A percentile compares a stretch with the other conserved stretches of the same genome.
Conservation (phyloP, 1,284 basidiomycete species). For the Heimioporus punctisporus region DNA sequence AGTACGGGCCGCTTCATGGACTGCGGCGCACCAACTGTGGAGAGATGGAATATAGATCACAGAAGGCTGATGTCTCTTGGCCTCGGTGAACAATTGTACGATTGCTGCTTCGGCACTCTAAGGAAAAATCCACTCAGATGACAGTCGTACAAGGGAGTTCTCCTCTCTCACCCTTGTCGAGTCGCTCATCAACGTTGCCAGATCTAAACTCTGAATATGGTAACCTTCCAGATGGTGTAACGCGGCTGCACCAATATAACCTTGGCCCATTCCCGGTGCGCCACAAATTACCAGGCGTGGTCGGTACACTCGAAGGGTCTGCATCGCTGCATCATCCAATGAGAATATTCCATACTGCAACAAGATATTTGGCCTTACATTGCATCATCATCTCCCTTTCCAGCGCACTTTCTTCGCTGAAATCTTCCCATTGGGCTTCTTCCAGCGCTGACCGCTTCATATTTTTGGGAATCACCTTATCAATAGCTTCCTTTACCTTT, state of each 20-base stretch:
- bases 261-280: slow-evolving; percentile 87
- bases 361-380: slow-evolving; percentile 49
- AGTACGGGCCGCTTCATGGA: slow-evolving; percentile 84
- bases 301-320: slow-evolving; percentile 89
- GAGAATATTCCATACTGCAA: background rate
- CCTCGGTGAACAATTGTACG: slow-evolving; percentile 97
- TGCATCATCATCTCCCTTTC: slow-evolving; percentile 88
- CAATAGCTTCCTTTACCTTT: slow-evolving; percentile 70
- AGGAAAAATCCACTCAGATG: background rate
- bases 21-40: slow-evolving; percentile 82
- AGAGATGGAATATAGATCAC: slow-evolving; percentile 96
- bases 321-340: slow-evolving; percentile 67
- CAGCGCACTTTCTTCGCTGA: slow-evolving; percentile 69
- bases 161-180: slow-evolving; percentile 72
- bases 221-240: slow-evolving; percentile 96
- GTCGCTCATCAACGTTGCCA: slow-evolving; percentile 90
- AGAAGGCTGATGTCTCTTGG: slow-evolving; percentile 96
- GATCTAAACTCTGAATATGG: slow-evolving; percentile 93
- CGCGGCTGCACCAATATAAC: slow-evolving; percentile 87
- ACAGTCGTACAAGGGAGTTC: background rate
- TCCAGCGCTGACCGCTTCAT: slow-evolving; percentile 86
- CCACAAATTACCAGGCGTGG: slow-evolving; percentile 92
- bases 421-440: slow-evolving; percentile 91
- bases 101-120: slow-evolving; percentile 92
- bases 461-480: slow-evolving; percentile 69